Percentiles rank a stretch among this genome's conserved stretches.
phyloP scores from a whole-genome alignment of 805 yeast species.

The Brettanomyces anomalus region DNA sequence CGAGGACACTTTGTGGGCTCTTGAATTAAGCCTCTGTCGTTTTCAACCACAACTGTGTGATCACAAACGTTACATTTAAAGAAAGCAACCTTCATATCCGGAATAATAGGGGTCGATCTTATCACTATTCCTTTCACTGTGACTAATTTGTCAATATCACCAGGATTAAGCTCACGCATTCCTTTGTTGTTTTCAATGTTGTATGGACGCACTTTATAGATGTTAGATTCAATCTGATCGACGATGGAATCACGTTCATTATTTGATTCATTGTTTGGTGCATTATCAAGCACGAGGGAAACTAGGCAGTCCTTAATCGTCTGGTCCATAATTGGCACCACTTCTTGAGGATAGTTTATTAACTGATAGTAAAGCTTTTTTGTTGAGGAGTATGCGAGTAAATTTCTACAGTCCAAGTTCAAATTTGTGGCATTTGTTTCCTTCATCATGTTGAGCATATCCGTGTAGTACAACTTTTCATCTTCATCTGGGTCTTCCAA shows the following conservation, averaged over 20 bases:
- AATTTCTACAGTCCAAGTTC: slow-evolving; percentile 75
- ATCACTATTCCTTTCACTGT: slow-evolving; percentile 85
- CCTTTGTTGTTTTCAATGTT: slow-evolving; percentile 68
- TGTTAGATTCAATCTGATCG: slow-evolving; percentile 65
- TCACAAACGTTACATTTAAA: slow-evolving; percentile 93
- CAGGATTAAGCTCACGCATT: slow-evolving; percentile 89
- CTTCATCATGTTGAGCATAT: slow-evolving; percentile 65
- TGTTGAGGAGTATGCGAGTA: slow-evolving; percentile 67
- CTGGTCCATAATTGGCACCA: slow-evolving; percentile 96
- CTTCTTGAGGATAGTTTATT: slow-evolving; percentile 91
- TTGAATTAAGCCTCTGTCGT: slow-evolving; percentile 88
- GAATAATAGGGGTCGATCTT: slow-evolving; percentile 83
- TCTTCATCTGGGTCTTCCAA: slow-evolving; percentile 40
- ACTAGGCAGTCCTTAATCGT: slow-evolving; percentile 85
- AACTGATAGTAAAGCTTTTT: slow-evolving; percentile 77
- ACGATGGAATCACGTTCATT: slow-evolving; percentile 36
- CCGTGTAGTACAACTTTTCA: slow-evolving; percentile 65
- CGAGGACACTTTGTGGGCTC: slow-evolving; percentile 95
- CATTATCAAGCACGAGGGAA: slow-evolving; percentile 50
- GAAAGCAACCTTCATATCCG: slow-evolving; percentile 96
- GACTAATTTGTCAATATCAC: slow-evolving; percentile 88
- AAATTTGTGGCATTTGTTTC: slow-evolving; percentile 72
- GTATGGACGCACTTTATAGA: slow-evolving; percentile 85
- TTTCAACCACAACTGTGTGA: slow-evolving; percentile 84
- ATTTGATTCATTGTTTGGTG: slow-evolving; percentile 7